Percentiles rank a stretch among this genome's conserved stretches.
These are phyloP conservation scores for Turnera subulata DNA, from an alignment of 345 rosid species.

Conservation along the genomic window DNA sequence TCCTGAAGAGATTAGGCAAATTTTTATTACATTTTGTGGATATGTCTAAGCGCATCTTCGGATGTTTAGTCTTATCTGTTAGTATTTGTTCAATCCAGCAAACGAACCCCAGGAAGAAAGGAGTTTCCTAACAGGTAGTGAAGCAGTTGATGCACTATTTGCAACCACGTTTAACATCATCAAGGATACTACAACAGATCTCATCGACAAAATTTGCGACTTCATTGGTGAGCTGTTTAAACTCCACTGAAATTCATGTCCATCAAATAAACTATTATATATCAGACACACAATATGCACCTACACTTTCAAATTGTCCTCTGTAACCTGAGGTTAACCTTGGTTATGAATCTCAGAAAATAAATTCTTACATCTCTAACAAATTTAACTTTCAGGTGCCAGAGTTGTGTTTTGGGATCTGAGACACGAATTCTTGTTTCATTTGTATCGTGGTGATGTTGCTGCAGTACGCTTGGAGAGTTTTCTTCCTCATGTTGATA, in stretches of 20 bases:
- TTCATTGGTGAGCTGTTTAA: conserved; percentile 57
- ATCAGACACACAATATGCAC: no score
- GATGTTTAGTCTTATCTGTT: conserved; percentile 1
- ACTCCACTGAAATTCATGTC: neutral
- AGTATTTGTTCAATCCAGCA: conserved; percentile 20
- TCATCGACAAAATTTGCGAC: conserved; percentile 54
- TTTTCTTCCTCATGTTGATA: conserved; percentile 67
- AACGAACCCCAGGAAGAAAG: conserved; percentile 40
- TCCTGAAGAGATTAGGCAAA: no score
- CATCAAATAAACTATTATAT: no score
- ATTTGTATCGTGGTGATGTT: conserved; percentile 65
- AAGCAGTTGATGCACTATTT: conserved; percentile 79
- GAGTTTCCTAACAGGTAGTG: conserved; percentile 47
- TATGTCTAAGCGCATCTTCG: no score
- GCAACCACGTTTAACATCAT: conserved; percentile 70
- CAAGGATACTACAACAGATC: conserved; percentile 51
- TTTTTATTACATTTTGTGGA: no score
- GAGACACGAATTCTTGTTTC: conserved; percentile 62
- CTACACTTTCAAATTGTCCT: no score
- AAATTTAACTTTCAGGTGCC: conserved; percentile 50
- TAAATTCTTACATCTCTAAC: conserved; percentile 6
- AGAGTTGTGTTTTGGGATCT: conserved; percentile 89
- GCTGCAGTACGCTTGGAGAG: conserved; percentile 75
- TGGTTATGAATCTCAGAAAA: conserved; percentile 6
- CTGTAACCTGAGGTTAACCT: no score